Evolutionary conservation across 164 flowering plant genomes (phyloP).

Genomic region (Aristolochia contorta): DNA sequence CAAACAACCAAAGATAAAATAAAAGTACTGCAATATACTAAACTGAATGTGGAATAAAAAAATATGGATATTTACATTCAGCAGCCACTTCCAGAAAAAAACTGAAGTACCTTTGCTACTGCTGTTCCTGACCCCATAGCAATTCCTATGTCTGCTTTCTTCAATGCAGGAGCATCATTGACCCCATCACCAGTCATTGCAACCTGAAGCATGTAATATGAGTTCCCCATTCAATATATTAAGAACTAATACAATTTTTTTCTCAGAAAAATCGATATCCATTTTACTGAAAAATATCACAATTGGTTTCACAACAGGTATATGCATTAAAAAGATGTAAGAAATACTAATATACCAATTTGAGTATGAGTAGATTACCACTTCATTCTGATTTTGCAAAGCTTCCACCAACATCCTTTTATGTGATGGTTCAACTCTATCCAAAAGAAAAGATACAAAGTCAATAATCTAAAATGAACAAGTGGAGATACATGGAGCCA

Average conservation of each 20-base stretch:
- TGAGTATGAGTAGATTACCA: conserved; percentile 34
- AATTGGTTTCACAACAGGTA: too few species aligned
- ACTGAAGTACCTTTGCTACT: conserved; percentile 76
- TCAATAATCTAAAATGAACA: too few species aligned
- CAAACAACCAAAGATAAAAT: neutral
- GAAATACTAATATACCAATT: neutral
- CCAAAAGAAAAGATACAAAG: too few species aligned
- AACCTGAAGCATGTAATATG: conserved; percentile 37
- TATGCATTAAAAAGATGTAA: too few species aligned
- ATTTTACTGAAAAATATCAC: neutral
- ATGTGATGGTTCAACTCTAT: conserved; percentile 97
- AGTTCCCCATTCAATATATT: conserved; percentile 1
- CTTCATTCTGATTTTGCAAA: conserved; percentile 91
- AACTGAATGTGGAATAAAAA: too few species aligned
- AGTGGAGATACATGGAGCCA: too few species aligned
- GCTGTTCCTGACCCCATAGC: conserved; percentile 99
- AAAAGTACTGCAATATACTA: too few species aligned
- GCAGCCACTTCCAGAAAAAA: neutral
- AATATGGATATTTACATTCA: too few species aligned
- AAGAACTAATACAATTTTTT: neutral
- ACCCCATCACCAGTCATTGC: conserved; percentile 99
- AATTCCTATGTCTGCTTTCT: conserved; percentile 95
- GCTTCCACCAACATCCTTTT: conserved; percentile 96
- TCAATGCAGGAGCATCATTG: conserved; percentile 98
- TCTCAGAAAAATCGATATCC: neutral